phyloP scores from a whole-genome alignment of 306 rosid genomes.

The Trichosanthes cucumerina region DNA sequence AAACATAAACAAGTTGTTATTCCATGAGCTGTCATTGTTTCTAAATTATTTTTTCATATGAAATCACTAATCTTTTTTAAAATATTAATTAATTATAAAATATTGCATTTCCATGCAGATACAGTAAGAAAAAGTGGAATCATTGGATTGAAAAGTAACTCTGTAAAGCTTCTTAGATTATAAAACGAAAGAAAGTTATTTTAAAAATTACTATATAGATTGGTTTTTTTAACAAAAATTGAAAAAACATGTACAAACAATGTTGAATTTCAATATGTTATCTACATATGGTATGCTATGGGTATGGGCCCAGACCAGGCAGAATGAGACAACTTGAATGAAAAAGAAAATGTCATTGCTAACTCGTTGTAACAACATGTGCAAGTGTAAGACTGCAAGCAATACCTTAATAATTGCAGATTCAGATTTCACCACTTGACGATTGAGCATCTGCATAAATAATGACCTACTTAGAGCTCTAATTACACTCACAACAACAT shows the following conservation, averaged over 20 bases:
- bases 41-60: no score
- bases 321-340: not conserved
- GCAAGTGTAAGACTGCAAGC: not conserved
- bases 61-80: not conserved
- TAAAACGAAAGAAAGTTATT: not conserved
- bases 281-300: not conserved
- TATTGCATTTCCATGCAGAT: not conserved
- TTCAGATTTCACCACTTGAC: conserved; percentile 94
- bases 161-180: not conserved
- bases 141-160: not conserved
- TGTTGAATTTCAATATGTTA: not conserved
- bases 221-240: not conserved
- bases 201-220: not conserved
- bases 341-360: not conserved
- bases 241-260: conserved; percentile 1
- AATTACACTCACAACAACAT: not conserved
- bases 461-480: not conserved
- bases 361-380: not conserved
- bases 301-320: not conserved
- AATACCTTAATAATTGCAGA: conserved; percentile 87
- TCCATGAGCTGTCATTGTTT: no score
- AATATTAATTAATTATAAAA: not conserved
- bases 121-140: not conserved
- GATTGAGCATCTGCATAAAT: conserved; percentile 63
- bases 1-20: not conserved